These are phyloP conservation scores for Pyrus hybrid DNA, from an alignment of 331 rosid genomes.

Conservation along the genomic window DNA sequence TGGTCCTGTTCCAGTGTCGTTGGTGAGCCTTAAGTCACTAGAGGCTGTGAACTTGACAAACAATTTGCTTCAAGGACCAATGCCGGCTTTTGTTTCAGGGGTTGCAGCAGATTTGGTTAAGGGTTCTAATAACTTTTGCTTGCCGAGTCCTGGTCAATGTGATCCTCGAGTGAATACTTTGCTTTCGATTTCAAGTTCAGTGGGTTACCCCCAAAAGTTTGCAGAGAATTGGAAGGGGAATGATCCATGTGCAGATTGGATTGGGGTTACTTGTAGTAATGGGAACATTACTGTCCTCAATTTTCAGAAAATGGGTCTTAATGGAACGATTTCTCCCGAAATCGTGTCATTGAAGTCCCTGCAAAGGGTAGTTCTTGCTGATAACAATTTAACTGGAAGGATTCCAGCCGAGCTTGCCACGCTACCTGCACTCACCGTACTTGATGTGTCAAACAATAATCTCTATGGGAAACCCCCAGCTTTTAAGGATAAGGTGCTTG, in stretches of 20 bases:
- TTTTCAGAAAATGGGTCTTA: slow-evolving; percentile 54
- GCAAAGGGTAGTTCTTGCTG: slow-evolving; percentile 38
- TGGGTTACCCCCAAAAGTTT: slow-evolving; percentile 51
- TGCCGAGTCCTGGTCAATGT: slow-evolving; percentile 30
- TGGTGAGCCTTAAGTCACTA: slow-evolving; percentile 31
- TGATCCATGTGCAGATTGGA: slow-evolving; percentile 61
- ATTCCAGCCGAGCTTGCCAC: slow-evolving; percentile 53
- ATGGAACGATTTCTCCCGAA: slow-evolving; percentile 60
- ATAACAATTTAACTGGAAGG: slow-evolving; percentile 45
- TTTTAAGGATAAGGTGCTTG: slow-evolving; percentile 32
- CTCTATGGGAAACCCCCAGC: slow-evolving; percentile 50
- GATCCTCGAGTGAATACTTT: slow-evolving; percentile 41
- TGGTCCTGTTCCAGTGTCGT: slow-evolving; percentile 65
- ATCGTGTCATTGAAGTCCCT: slow-evolving; percentile 40
- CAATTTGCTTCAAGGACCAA: slow-evolving; percentile 65
- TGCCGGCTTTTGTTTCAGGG: slow-evolving; percentile 33
- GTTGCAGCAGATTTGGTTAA: slow-evolving; percentile 41
- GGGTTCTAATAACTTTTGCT: slow-evolving; percentile 51
- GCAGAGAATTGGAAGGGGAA: slow-evolving; percentile 71
- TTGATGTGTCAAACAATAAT: slow-evolving; percentile 66
- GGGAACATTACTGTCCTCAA: slow-evolving; percentile 43
- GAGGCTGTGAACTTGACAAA: slow-evolving; percentile 53
- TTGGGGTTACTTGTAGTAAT: slow-evolving; percentile 43
- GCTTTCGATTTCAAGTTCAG: slow-evolving; percentile 25
- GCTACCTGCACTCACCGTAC: slow-evolving; percentile 39